These are phyloP conservation scores for Tripterygium wilfordii DNA, from an alignment of 177 flowering plant genomes.

Conservation along the genomic window DNA sequence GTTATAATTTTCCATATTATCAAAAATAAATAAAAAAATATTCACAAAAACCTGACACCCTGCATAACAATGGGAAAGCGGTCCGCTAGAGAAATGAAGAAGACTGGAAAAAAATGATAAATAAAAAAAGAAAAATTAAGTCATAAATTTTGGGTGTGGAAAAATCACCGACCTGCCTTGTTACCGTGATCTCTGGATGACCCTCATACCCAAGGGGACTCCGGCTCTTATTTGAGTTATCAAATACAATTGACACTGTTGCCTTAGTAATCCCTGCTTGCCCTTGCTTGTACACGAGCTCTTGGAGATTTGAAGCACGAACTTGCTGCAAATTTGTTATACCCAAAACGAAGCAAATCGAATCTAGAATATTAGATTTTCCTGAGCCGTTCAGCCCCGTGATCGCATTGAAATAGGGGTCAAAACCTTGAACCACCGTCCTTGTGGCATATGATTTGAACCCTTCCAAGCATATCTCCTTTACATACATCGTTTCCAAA, in stretches of 20 bases:
- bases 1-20: too few species aligned
- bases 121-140: too few species aligned
- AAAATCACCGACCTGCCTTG: constrained; percentile 64
- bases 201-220: constrained; percentile 97
- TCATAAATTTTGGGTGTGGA: background rate
- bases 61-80: too few species aligned
- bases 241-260: constrained; percentile 87
- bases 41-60: background rate
- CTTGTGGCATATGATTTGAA: constrained; percentile 97
- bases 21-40: background rate
- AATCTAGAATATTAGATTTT: constrained; percentile 94
- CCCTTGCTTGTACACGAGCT: constrained; percentile 98
- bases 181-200: constrained; percentile 81
- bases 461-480: constrained; percentile 90
- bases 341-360: constrained; percentile 94
- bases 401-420: constrained; percentile 92
- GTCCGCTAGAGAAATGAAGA: too few species aligned
- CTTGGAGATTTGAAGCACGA: constrained; percentile 95
- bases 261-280: constrained; percentile 99
- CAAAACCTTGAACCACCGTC: constrained; percentile 92
- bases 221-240: constrained; percentile 67
- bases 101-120: too few species aligned
- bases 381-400: constrained; percentile 98
- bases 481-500: constrained; percentile 51
- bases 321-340: constrained; percentile 98